Evolutionary conservation across 345 rosid species (phyloP).

Genomic region (Linum trigynum): DNA sequence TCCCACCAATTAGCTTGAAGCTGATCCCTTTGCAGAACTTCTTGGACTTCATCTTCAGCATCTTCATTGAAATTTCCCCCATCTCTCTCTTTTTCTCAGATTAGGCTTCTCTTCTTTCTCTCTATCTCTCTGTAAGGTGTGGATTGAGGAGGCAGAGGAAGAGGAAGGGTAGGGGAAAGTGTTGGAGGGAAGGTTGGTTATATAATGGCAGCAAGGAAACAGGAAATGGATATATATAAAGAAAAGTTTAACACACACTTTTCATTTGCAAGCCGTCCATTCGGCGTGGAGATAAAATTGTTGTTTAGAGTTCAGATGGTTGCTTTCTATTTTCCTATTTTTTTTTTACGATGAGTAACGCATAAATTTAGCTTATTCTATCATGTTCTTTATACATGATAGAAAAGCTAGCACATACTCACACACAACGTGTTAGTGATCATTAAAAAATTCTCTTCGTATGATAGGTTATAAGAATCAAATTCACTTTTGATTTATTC

Average conservation of each 20-base stretch:
- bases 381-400: too few relatives aligned
- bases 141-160: neutral
- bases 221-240: too few relatives aligned
- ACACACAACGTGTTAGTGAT: too few relatives aligned
- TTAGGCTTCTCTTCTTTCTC: neutral
- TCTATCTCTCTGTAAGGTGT: neutral
- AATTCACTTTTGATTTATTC: too few relatives aligned
- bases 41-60: neutral
- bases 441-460: too few relatives aligned
- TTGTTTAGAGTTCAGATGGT: neutral
- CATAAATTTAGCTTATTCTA: too few relatives aligned
- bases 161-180: neutral
- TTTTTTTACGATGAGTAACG: neutral
- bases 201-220: neutral
- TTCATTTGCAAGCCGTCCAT: too few relatives aligned
- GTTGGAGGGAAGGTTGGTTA: neutral
- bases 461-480: too few relatives aligned
- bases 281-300: too few relatives aligned
- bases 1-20: slow-evolving; percentile 4
- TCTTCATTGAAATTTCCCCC: neutral
- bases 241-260: too few relatives aligned
- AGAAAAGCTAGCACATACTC: too few relatives aligned
- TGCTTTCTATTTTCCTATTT: neutral
- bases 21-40: slow-evolving; percentile 4
- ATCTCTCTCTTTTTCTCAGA: neutral